These are phyloP conservation scores for Daldinia bambusicola DNA, from an alignment of 495 filamentous ascomycete genomes.

Conservation along the genomic window DNA sequence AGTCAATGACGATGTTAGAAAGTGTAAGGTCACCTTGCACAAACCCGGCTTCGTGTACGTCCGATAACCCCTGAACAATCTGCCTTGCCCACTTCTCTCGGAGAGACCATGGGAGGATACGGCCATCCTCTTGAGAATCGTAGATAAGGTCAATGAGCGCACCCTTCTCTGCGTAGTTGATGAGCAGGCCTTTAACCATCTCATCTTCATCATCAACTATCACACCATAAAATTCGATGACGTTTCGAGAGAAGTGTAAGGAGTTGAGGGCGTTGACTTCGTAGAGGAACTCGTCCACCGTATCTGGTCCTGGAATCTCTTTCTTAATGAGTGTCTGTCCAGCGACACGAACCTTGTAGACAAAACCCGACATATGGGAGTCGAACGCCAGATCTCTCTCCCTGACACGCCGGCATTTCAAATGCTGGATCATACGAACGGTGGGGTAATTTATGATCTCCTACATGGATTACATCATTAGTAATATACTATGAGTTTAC, in stretches of 20 bases:
- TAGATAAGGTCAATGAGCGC: conserved; percentile 92
- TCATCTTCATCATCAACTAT: conserved; percentile 83
- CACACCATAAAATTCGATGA: conserved; percentile 89
- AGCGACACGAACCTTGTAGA: conserved; percentile 86
- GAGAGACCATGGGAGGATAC: conserved; percentile 74
- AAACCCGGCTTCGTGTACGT: conserved; percentile 96
- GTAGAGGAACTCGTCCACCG: conserved; percentile 96
- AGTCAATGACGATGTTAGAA: conserved; percentile 95
- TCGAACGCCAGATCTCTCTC: conserved; percentile 86
- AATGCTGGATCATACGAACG: conserved; percentile 76
- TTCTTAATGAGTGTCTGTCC: conserved; percentile 89
- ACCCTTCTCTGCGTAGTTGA: conserved; percentile 88
- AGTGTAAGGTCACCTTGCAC: conserved; percentile 98
- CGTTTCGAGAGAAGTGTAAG: conserved; percentile 74
- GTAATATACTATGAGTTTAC: conserved; percentile 24
- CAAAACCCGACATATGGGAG: conserved; percentile 93
- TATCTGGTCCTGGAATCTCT: conserved; percentile 96
- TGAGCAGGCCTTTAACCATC: conserved; percentile 87
- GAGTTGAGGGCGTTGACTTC: conserved; percentile 94
- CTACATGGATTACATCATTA: conserved; percentile 41
- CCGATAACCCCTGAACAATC: conserved; percentile 87
- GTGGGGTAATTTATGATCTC: conserved; percentile 93
- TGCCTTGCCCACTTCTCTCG: conserved; percentile 93
- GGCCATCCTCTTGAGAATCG: conserved; percentile 62
- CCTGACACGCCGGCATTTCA: conserved; percentile 71